These are phyloP conservation scores for Tripidium arundinaceum DNA, from an alignment of 202 grass and related monocot genomes.

Conservation along the genomic window DNA sequence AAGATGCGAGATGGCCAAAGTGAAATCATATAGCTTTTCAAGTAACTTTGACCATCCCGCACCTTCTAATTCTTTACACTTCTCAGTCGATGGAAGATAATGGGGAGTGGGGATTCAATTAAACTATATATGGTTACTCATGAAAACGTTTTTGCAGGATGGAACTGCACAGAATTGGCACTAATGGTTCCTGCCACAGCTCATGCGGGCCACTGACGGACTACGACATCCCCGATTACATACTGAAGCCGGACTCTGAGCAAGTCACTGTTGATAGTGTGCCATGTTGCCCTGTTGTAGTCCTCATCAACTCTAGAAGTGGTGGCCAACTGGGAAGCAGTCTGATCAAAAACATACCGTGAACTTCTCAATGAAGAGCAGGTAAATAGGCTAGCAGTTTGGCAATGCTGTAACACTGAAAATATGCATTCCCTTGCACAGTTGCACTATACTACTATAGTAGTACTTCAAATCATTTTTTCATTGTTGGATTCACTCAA, in stretches of 20 bases:
- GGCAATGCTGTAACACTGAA: background rate
- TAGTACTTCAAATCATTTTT: background rate
- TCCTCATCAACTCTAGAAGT: too few relatives aligned
- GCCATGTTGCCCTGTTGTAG: too few relatives aligned
- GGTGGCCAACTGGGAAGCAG: too few relatives aligned
- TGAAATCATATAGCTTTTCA: background rate
- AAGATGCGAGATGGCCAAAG: too few relatives aligned
- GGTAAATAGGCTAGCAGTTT: constrained; percentile 44
- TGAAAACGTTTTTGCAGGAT: constrained; percentile 37
- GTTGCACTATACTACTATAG: too few relatives aligned
- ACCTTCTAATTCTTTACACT: background rate
- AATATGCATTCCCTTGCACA: background rate
- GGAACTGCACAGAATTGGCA: constrained; percentile 18
- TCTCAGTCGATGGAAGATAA: background rate
- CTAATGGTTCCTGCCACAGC: constrained; percentile 9
- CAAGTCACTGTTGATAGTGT: too few relatives aligned
- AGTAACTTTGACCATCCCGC: background rate
- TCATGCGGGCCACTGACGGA: constrained; percentile 31
- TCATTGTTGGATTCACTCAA: constrained; percentile 1
- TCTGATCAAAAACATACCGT: constrained; percentile 12
- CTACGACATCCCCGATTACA: constrained; percentile 15
- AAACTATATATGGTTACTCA: background rate
- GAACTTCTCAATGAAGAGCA: constrained; percentile 78
- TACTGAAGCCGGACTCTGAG: too few relatives aligned
- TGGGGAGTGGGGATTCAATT: background rate